Evolutionary conservation across 768 basidiomycete species (phyloP), one percentile per base, ranked within the genome.

Genomic region (Boletus edulis): DNA sequence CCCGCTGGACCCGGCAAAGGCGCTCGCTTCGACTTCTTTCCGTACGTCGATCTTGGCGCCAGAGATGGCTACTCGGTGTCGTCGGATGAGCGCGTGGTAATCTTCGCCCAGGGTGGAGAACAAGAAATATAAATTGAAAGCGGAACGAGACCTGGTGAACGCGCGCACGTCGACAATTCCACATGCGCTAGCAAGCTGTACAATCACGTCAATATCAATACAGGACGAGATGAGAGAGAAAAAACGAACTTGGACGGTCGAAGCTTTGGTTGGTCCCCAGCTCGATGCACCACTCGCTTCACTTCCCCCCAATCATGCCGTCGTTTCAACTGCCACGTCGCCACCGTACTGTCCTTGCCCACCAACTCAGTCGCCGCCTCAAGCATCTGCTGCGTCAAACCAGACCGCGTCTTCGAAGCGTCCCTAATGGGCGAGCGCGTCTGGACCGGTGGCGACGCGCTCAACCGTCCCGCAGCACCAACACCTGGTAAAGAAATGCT

Each of bases 21-120:
- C 81, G 54, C 77, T 83, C 39, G 87, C 79, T 62, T 87, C 82
- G 9, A 94, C 86, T 47, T 88, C 82, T 47, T 77, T 79, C 17
- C 89, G 81, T 8, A 92, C 91, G 14, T 86, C 81, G 51, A 94
- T 80, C 77, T 81, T 83, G 37, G 64, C 46, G 2, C 80, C 82
- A 1, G 75, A 69, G 34, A 86, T 75, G 53, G 84, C 83, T 44
- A 89, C 76, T 51, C 82, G 81, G 57, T 81, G 82, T 4, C 79
- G 77, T 34, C 84, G 82, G 37, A 87, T 81, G n/a, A 89, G 81
- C 0, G 89, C 86, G 52, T 91, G 85, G 64, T 92, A 91, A 61
- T 93, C 86, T 58, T 87, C 83, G 13, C 83, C 83, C 1, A 93
- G 78, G 2, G 83, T 79, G 61, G 82, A 79, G 75, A 96, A 96